Evolutionary conservation across 108 stramenopile genomes (phyloP).

Genomic region (Cyclotella cryptica): DNA sequence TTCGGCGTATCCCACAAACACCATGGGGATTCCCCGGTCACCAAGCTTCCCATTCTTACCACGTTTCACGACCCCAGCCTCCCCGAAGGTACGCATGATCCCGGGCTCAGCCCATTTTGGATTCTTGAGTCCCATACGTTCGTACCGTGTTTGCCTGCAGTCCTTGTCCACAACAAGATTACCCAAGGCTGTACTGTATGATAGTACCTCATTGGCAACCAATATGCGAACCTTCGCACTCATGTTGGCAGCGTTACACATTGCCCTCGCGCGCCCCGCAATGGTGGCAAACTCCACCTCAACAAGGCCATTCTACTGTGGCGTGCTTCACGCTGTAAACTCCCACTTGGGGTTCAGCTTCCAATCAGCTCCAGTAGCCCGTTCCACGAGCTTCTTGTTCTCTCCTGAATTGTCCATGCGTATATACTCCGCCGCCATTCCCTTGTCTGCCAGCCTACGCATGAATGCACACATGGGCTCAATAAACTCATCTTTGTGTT

Average conservation of each 20-base stretch:
- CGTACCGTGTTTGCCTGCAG: no score
- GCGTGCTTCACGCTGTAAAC: background rate
- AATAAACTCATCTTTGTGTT: background rate
- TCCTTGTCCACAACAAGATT: no score
- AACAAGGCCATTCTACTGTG: background rate
- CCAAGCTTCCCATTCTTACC: no score
- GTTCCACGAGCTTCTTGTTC: background rate
- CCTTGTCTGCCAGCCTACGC: background rate
- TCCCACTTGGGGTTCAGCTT: background rate
- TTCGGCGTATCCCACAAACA: no score
- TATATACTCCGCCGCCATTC: background rate
- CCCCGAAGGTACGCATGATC: no score
- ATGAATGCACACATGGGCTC: background rate
- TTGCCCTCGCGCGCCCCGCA: background rate
- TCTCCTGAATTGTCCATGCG: background rate
- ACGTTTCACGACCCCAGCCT: slow-evolving; percentile 11
- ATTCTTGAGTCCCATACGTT: background rate
- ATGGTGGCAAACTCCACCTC: background rate
- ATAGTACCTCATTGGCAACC: no score
- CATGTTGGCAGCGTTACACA: background rate
- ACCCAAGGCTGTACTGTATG: no score
- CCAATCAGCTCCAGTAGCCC: background rate
- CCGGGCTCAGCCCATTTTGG: no score
- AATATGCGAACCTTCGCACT: no score
- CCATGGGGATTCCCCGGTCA: no score